Evolutionary conservation across 495 filamentous ascomycete species (phyloP).

Genomic region (Neurospora terricola): DNA sequence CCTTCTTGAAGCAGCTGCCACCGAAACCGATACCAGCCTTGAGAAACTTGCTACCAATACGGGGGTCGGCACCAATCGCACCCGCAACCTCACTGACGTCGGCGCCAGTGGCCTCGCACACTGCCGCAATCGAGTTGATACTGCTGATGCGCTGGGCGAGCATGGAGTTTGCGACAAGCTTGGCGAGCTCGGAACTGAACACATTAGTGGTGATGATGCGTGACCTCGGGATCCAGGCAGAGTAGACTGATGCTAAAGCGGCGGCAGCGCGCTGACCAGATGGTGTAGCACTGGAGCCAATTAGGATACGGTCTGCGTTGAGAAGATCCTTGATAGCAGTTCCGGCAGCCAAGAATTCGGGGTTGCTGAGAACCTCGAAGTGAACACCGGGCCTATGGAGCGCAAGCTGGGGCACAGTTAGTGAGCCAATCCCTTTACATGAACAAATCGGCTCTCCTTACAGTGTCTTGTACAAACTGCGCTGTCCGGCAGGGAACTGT

Average conservation of each 20-base stretch:
- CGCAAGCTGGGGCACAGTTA: constrained; percentile 19
- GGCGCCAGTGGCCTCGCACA: constrained; percentile 68
- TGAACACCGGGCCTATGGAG: constrained; percentile 43
- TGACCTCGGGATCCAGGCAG: constrained; percentile 53
- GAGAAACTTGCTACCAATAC: constrained; percentile 63
- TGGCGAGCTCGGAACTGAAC: constrained; percentile 71
- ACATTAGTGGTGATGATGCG: constrained; percentile 61
- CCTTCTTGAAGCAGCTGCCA: constrained; percentile 74
- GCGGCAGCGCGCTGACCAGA: constrained; percentile 51
- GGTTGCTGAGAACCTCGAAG: constrained; percentile 76
- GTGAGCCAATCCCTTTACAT: not conserved
- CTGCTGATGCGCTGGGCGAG: constrained; percentile 73
- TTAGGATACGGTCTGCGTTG: constrained; percentile 64
- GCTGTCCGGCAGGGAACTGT: constrained; percentile 73
- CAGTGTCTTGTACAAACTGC: constrained; percentile 54
- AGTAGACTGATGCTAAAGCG: constrained; percentile 53
- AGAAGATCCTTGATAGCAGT: constrained; percentile 64
- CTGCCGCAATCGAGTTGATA: constrained; percentile 67
- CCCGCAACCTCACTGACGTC: constrained; percentile 60
- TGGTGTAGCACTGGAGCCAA: constrained; percentile 51
- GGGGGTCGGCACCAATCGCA: constrained; percentile 55
- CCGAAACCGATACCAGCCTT: constrained; percentile 71
- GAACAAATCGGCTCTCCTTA: constrained; percentile 20
- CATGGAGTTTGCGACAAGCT: constrained; percentile 71
- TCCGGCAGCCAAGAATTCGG: constrained; percentile 72